Conservation (phyloP, 2,329 filamentous ascomycete genomes). For the Chrysosphaeria jannelii region DNA sequence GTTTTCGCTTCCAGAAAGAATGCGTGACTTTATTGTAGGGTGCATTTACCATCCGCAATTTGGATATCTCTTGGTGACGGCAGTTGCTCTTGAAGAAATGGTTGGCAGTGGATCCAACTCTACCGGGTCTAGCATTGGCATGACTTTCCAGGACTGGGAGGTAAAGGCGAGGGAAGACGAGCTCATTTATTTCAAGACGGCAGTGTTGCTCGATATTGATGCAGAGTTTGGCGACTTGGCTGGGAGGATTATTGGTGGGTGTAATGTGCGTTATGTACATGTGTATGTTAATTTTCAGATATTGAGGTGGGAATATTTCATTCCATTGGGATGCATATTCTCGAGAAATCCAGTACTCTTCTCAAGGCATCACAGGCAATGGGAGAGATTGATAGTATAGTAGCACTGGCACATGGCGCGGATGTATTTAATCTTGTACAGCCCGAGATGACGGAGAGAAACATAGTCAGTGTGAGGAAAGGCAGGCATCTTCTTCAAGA, state of each 20-base stretch:
- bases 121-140: conserved; percentile 10
- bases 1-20: conserved; percentile 27
- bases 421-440: conserved; percentile 37
- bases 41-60: conserved; percentile 81
- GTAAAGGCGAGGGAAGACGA: conserved; percentile 43
- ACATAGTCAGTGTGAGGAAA: conserved; percentile 40
- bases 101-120: conserved; percentile 12
- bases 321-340: conserved; percentile 35
- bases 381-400: conserved; percentile 61
- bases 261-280: too few species aligned
- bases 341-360: conserved; percentile 37
- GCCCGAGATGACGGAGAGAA: conserved; percentile 39
- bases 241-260: conserved; percentile 46
- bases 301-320: conserved; percentile 67
- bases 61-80: conserved; percentile 60
- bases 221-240: conserved; percentile 60
- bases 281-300: conserved; percentile 18
- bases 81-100: conserved; percentile 16
- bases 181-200: conserved; percentile 63
- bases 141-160: conserved; percentile 34
- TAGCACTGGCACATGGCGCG: conserved; percentile 55
- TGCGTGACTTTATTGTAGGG: conserved; percentile 24
- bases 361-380: conserved; percentile 44
- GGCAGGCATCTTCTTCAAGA: conserved; percentile 77
- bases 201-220: conserved; percentile 54